These are phyloP conservation scores for Vigna mungo DNA, from an alignment of 306 rosid genomes.

Conservation along the genomic window DNA sequence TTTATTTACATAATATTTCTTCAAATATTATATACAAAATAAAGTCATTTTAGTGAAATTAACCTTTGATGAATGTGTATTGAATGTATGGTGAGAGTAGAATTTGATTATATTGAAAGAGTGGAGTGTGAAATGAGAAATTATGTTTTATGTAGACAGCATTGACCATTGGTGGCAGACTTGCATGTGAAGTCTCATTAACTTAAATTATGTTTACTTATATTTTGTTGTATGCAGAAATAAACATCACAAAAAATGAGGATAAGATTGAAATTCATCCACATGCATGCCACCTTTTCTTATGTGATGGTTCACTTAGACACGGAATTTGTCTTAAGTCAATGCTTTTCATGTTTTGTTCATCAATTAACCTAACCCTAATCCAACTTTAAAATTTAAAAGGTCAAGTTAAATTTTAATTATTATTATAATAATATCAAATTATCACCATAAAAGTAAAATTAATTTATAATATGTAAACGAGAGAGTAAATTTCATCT, in stretches of 20 bases:
- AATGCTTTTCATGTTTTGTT: background rate
- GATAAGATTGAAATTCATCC: background rate
- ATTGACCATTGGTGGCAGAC: background rate
- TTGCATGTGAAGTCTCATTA: background rate
- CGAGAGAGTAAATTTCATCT: too few relatives aligned
- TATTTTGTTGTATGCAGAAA: background rate
- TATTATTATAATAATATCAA: background rate
- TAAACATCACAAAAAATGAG: background rate
- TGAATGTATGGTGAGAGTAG: background rate
- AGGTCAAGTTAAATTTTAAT: background rate
- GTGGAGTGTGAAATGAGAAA: background rate
- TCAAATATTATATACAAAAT: too few relatives aligned
- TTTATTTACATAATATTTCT: too few relatives aligned
- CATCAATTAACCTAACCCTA: background rate
- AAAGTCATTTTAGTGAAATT: too few relatives aligned
- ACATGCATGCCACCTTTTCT: background rate
- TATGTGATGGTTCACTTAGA: background rate
- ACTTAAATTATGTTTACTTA: background rate
- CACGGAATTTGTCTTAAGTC: background rate
- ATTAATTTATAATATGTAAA: too few relatives aligned
- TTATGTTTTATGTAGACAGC: too few relatives aligned
- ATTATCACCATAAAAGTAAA: too few relatives aligned
- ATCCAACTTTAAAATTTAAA: background rate
- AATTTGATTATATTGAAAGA: too few relatives aligned
- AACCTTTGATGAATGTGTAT: too few relatives aligned